Evolutionary conservation across 345 rosid genomes (phyloP), one percentile per base, ranked within the genome.

Genomic region (Eucalyptus marginata): DNA sequence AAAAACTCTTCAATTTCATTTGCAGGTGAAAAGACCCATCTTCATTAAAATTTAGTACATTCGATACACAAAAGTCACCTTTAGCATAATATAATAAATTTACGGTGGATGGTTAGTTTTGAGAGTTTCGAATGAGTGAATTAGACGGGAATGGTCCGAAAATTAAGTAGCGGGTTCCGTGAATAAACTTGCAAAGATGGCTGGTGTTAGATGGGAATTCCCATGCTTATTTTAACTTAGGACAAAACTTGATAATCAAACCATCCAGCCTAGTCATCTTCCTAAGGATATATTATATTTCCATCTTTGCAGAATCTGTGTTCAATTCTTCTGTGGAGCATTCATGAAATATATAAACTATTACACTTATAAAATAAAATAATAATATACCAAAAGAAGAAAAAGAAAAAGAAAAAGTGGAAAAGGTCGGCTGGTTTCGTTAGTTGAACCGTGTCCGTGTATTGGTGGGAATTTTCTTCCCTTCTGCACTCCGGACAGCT

Each of bases 141-240:
- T 33, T 33, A 68, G 40, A 62, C 18, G 0, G 40, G 36, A 6
- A 15, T 33, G 31, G 8, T 15, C 20, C 0, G 0, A 40, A 68
- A 68, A 33, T 14, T 17, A 68, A 68, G 24, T 33, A 25, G 24
- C 7, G 13, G 44, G 20, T 33, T 33, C 20, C 7, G 4, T 68
- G 11, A 8, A 68, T 33, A 68, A 68, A 68, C 80, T 33, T 40
- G 10, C 6, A 17, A 68, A 8, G 80, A 17, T 68, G 24, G 44
- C 80, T 17, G 24, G 40, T 17, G 80, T 68, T 33, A 17, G 44
- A 33, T 33, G 44, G 3, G 25, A 68, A 36, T 68, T 56, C 62
- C 62, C 62, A 56, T 56, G 62, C 62, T 56, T 24, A 56, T 24
- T 24, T 24, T 56, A 29, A 56, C 62, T 22, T 24, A 56, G 46